Percentiles rank a stretch among this genome's conserved stretches.
These are phyloP conservation scores for Scenedesmus sp. DNA, from an alignment of 163 green algal species.

Conservation along the genomic window DNA sequence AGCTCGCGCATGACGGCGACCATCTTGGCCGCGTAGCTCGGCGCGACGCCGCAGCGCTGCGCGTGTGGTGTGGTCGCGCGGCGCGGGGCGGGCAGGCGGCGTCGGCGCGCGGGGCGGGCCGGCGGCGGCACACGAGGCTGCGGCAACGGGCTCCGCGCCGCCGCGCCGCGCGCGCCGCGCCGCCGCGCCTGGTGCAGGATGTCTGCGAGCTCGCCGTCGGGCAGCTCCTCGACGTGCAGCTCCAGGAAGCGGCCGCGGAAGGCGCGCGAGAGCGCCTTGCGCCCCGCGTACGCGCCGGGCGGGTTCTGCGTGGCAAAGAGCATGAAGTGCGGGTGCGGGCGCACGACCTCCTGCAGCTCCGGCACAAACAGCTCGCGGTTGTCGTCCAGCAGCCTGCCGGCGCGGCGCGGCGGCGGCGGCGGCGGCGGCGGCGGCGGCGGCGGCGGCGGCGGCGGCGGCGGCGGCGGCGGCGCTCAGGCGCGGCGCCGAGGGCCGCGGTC, in stretches of 20 bases:
- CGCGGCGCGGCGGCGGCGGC: too few species aligned
- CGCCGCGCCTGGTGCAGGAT: constrained; percentile 94
- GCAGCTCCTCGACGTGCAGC: constrained; percentile 97
- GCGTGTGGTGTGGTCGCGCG: too few species aligned
- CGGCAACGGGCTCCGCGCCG: too few species aligned
- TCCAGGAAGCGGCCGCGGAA: constrained; percentile 88
- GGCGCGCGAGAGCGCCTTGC: constrained; percentile 74
- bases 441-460: too few species aligned
- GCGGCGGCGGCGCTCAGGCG: too few species aligned
- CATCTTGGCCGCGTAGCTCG: constrained; percentile 86
- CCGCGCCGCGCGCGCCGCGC: too few species aligned
- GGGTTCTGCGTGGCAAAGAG: constrained; percentile 99
- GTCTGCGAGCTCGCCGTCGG: constrained; percentile 87
- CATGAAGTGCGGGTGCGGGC: constrained; percentile 98
- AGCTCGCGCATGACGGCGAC: constrained; percentile 94
- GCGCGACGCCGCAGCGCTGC: constrained; percentile 80
- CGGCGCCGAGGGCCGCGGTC: too few species aligned
- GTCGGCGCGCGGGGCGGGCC: too few species aligned
- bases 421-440: too few species aligned
- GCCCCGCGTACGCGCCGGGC: constrained; percentile 86
- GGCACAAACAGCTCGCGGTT: constrained; percentile 98
- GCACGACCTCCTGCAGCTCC: constrained; percentile 94
- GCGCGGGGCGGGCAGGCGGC: too few species aligned
- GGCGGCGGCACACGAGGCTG: too few species aligned
- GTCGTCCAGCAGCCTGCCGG: constrained; percentile 93